Conservation (phyloP, 805 yeast genomes). For the Starmerella vitae region DNA sequence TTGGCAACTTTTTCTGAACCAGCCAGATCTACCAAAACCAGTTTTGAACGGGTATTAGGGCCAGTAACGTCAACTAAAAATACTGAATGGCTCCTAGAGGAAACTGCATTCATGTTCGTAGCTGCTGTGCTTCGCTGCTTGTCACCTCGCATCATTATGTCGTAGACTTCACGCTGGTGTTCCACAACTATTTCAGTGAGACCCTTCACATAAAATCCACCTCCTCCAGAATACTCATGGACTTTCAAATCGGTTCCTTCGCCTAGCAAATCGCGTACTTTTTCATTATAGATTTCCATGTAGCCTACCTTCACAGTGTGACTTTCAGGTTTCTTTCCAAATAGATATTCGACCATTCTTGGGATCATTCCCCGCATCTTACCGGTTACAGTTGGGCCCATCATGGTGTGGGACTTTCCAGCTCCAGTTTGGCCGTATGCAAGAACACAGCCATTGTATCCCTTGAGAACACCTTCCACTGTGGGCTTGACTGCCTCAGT, state of each 20-base stretch:
- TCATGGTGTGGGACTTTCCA: slow-evolving; percentile 66
- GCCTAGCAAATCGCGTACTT: slow-evolving; percentile 50
- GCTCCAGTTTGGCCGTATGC: slow-evolving; percentile 74
- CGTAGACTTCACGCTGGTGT: slow-evolving; percentile 43
- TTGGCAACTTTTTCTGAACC: slow-evolving; percentile 73
- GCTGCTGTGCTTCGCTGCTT: slow-evolving; percentile 41
- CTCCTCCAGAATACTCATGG: slow-evolving; percentile 32
- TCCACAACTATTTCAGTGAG: slow-evolving; percentile 49
- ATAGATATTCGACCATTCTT: slow-evolving; percentile 52
- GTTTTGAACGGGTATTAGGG: slow-evolving; percentile 43
- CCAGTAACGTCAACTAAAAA: slow-evolving; percentile 54
- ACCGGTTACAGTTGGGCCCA: slow-evolving; percentile 38
- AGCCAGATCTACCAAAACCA: slow-evolving; percentile 71
- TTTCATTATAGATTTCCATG: slow-evolving; percentile 74
- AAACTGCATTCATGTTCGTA: slow-evolving; percentile 58
- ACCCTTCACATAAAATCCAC: slow-evolving; percentile 63
- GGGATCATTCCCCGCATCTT: slow-evolving; percentile 52
- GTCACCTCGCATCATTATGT: slow-evolving; percentile 46
- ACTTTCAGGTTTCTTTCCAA: slow-evolving; percentile 38
- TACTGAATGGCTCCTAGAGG: slow-evolving; percentile 71
- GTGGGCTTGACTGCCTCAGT: slow-evolving; percentile 46
- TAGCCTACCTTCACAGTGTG: slow-evolving; percentile 50
- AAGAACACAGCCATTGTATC: slow-evolving; percentile 63
- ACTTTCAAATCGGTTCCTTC: slow-evolving; percentile 20
- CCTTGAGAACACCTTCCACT: slow-evolving; percentile 55